phyloP scores from a whole-genome alignment of 768 basidiomycete species.

The Termitomyces sp. region DNA sequence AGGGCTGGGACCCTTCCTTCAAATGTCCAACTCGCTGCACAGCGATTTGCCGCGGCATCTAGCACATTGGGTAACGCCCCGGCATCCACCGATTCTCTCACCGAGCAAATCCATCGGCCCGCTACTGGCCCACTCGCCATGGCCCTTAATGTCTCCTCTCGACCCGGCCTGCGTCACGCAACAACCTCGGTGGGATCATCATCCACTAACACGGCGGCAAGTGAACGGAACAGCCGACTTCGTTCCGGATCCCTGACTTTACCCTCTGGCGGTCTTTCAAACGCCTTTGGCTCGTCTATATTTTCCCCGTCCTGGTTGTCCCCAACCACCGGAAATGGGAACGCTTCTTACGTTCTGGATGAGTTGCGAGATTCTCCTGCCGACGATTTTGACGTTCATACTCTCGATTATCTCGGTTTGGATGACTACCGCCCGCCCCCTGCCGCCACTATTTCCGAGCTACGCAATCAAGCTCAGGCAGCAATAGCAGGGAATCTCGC shows the following conservation, averaged over 20 bases:
- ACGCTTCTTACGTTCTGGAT: slow-evolving; percentile 66
- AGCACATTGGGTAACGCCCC: slow-evolving; percentile 49
- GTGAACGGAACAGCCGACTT: slow-evolving; percentile 76
- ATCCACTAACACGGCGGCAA: slow-evolving; percentile 44
- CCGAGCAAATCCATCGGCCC: slow-evolving; percentile 50
- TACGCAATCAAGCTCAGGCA: slow-evolving; percentile 86
- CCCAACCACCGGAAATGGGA: slow-evolving; percentile 50
- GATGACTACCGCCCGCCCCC: slow-evolving; percentile 78
- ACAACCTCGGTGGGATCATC: slow-evolving; percentile 65
- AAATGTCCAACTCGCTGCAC: slow-evolving; percentile 85
- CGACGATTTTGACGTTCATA: slow-evolving; percentile 91
- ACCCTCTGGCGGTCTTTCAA: slow-evolving; percentile 70
- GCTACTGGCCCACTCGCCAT: slow-evolving; percentile 41
- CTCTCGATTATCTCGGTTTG: slow-evolving; percentile 93
- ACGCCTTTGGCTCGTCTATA: slow-evolving; percentile 84
- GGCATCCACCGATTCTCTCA: slow-evolving; percentile 36
- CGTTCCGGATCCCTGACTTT: slow-evolving; percentile 92
- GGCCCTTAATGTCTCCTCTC: slow-evolving; percentile 41
- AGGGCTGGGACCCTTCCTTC: slow-evolving; percentile 98
- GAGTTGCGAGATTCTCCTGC: slow-evolving; percentile 79
- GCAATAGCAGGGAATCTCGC: slow-evolving; percentile 83
- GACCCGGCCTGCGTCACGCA: slow-evolving; percentile 75
- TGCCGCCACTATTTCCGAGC: slow-evolving; percentile 84
- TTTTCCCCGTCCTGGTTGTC: slow-evolving; percentile 91
- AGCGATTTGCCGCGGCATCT: slow-evolving; percentile 71